These are phyloP conservation scores for Malassezia sp. DNA, from an alignment of 1,284 basidiomycete genomes.

Conservation along the genomic window DNA sequence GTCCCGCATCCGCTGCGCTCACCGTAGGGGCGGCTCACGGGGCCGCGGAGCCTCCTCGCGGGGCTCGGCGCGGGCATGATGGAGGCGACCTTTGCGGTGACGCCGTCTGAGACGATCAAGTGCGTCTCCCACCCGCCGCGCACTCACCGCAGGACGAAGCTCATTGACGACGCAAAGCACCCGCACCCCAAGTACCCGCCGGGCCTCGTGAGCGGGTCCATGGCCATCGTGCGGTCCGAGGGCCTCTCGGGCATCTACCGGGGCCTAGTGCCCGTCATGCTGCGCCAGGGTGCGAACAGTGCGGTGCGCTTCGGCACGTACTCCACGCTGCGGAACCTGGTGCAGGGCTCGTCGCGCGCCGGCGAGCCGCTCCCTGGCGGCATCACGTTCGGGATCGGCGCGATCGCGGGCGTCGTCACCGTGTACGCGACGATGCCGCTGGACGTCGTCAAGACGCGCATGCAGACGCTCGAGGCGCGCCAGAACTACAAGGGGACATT, in stretches of 20 bases:
- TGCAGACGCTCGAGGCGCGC: constrained; percentile 80
- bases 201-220: constrained; percentile 77
- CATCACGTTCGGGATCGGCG: constrained; percentile 88
- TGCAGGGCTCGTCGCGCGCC: constrained; percentile 68
- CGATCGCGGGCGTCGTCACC: constrained; percentile 81
- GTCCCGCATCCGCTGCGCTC: neutral
- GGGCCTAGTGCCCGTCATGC: constrained; percentile 88
- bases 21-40: constrained; percentile 21
- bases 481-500: constrained; percentile 79
- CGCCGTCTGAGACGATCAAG: constrained; percentile 98
- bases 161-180: constrained; percentile 85
- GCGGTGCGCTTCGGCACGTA: constrained; percentile 95
- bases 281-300: constrained; percentile 93
- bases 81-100: constrained; percentile 88
- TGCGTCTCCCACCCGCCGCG: neutral
- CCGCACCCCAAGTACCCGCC: constrained; percentile 65
- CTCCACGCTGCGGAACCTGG: constrained; percentile 69
- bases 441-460: constrained; percentile 82
- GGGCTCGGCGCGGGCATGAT: constrained; percentile 88
- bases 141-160: constrained; percentile 71
- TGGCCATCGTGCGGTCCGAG: constrained; percentile 69
- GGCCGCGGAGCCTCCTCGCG: constrained; percentile 51
- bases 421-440: constrained; percentile 55
- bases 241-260: constrained; percentile 70
- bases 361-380: constrained; percentile 73